Base-by-base conservation (phyloP, 352 stramenopile species). In the Phytophthora crassamura region DNA sequence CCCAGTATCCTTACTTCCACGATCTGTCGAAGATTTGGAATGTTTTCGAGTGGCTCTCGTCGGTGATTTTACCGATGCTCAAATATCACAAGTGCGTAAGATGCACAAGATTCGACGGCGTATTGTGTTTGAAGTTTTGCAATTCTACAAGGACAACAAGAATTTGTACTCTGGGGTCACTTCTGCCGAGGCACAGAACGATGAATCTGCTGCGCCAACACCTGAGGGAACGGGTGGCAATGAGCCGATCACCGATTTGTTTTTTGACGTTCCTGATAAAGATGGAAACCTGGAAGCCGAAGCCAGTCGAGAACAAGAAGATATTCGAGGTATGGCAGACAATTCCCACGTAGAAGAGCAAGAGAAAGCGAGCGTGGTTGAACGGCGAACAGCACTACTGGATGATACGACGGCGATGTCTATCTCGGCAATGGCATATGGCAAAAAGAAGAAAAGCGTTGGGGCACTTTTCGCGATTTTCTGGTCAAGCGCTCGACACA, bases 111-210 rank as follows among this genome's bases (percentile, higher is more conserved):
- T 52, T 40, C 45, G 45, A 20, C 22, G 18, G 7, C 38, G 9
- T 22, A 43, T 22, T 9, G 38, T 43, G n/a, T n/a, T 14, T 20
- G 38, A 43, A 20, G 38, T 43, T 3, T 43, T 43, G 12, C n/a
- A 43, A n/a, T 58, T 58, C 35, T 58, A 58, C 50, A 58, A 46
- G 36, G 5, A 40, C 0, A 58, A 47, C 28, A 58, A 41, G 5
- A 3, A 35, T 12, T 33, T 52, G 10, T 40, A 52, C 30, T 38
- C 28, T 22, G 32, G 22, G 22, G 3, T 25, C 22, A 25, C 22
- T 20, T 12, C 39, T 22, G 39, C 7, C n/a, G 39, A 22, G 9
- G 11, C 9, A 10, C 39, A 12, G 20, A 46, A 20, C 20, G 39
- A 46, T 16, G 20, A 25, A 25, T 25, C 22, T 25, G 1, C 22